Base-by-base conservation (phyloP, 2,329 filamentous ascomycete species). In the Diaporthe citrichinensis region DNA sequence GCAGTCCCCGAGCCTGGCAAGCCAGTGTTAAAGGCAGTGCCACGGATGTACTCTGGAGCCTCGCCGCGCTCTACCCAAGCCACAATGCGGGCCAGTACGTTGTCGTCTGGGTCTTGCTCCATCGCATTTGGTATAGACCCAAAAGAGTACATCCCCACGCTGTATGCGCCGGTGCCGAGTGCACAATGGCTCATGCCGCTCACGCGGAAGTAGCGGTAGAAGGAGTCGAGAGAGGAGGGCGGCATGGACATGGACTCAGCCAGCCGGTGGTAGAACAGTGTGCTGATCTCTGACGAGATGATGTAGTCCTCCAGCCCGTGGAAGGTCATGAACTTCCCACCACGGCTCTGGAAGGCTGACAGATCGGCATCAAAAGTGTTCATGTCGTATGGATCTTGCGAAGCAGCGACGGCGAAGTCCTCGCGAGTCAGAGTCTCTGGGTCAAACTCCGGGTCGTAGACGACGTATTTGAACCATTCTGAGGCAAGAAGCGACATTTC, bases 161-260 rank as follows among this genome's bases (percentile, higher is more conserved):
- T 71, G 1, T 65, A 80, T 3, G 86, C 85, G 3, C 86, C 87
- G 31, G 79, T 79, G 5, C 88, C 88, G 9, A 85, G 85, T 15
- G 68, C 76, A 78, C 89, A 91, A 79, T 91, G 89, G 2, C 80
- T 82, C 82, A 89, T 87, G 10, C 89, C 89, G 15, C 85, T 86
- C 76, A 90, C 84, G 44, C 84, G 84, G 82, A 91, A 91, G 80
- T 84, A 87, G 67, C 89, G 85, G 77, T 88, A 87, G 76, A 87
- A 88, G 0, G 81, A 78, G 74, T 88, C 85, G n/a, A 73, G 49
- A 4, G 31, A 44, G 6, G 46, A 28, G 12, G 68, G 68, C 15
- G 51, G 1, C 8, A 72, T 28, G 20, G 31, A 36, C 4, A 88
- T 78, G 71, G 84, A 75, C 0, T 76, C 57, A 1, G 80, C 74